These are phyloP conservation scores for Sarcocystis neurona DNA, from an alignment of 169 alveolate species.

Conservation along the genomic window DNA sequence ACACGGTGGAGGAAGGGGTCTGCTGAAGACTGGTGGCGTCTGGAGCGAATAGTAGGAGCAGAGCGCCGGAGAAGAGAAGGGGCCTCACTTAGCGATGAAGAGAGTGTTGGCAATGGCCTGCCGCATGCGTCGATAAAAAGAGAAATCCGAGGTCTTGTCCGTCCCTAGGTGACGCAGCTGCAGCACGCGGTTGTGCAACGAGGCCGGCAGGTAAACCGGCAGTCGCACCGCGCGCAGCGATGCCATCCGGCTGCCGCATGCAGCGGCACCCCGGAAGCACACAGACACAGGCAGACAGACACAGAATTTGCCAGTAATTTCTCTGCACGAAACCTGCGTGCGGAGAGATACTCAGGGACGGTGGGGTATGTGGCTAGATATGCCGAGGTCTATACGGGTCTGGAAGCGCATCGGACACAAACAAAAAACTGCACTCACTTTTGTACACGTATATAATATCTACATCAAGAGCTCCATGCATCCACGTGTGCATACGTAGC, in stretches of 20 bases:
- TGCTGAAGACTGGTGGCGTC: too few relatives aligned
- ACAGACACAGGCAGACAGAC: neutral
- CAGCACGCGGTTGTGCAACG: conserved; percentile 76
- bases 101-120: conserved; percentile 74
- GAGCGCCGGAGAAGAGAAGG: too few relatives aligned
- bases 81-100: conserved; percentile 68
- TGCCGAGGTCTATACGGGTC: neutral
- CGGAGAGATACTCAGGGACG: neutral
- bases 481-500: neutral
- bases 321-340: neutral
- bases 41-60: too few relatives aligned
- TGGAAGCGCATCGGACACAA: too few relatives aligned
- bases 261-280: neutral
- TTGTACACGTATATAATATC: neutral
- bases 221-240: conserved; percentile 71
- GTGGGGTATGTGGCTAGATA: neutral
- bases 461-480: too few relatives aligned
- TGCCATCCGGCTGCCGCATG: conserved; percentile 41
- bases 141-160: conserved; percentile 74
- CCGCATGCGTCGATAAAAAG: conserved; percentile 72
- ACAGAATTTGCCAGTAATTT: neutral
- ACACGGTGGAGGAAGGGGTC: too few relatives aligned
- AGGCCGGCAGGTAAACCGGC: conserved; percentile 76
- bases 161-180: conserved; percentile 79
- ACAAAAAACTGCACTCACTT: neutral